Evolutionary conservation across 768 basidiomycete genomes (phyloP), one percentile per base, ranked within the genome.

Genomic region (Pisolithus marmoratus): DNA sequence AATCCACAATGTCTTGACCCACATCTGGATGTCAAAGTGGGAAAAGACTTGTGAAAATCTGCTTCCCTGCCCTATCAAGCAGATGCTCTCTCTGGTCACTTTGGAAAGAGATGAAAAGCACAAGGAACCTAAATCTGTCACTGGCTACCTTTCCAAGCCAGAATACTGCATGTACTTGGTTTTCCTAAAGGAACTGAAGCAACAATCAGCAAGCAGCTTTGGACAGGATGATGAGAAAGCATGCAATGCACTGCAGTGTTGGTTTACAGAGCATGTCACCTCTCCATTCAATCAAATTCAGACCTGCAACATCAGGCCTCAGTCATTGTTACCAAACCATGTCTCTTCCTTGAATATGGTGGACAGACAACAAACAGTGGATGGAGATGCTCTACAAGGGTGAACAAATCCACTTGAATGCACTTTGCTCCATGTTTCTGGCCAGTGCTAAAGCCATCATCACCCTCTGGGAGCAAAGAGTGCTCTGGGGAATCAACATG

Each of bases 41-140:
- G 0, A 41, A 43, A 34, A 38, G 1, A 37, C 27, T 12, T 1
- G 4, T 2, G 24, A 8, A 17, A 46, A 40, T 22, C 23, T 3
- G 6, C 43, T 56, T n/a, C 53, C 62, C 0, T 54, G 58, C 8
- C 61, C 65, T 14, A 68, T 63, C 9, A 36, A 52, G 17, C 41
- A 24, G 7, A 43, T 42, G 20, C 20, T 34, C 49, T 22, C 42
- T 5, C 22, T 43, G 22, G 12, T 24, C 7, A 43, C 42, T 24
- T 54, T 49, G 1, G 51, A 61, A 0, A 46, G 53, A 4, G 54
- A 55, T 41, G 54, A 50, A 8, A 5, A 19, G 19, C 49, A 51
- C 15, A 46, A 29, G 23, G 41, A 50, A 5, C 54, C 54, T n/a
- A n/a, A 14, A 4, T 7, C 23, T 9, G n/a, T n/a, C n/a, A n/a